Percentiles rank a stretch among this genome's conserved stretches.
Evolutionary conservation across 2,329 filamentous ascomycete species (phyloP).

Genomic region (Aspergillus sclerotialis): DNA sequence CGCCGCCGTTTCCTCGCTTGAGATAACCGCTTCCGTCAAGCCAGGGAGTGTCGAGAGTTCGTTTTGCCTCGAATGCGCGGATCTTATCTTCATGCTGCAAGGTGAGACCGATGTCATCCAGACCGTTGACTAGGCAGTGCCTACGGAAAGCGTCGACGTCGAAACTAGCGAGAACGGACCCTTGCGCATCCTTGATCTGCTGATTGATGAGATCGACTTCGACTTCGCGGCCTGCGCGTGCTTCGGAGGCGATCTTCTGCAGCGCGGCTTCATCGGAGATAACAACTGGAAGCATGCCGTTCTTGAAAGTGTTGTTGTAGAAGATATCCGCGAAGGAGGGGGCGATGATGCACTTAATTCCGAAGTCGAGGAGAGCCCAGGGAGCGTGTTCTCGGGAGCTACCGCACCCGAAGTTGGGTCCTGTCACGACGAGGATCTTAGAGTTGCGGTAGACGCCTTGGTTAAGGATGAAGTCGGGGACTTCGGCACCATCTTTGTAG

Average conservation of each 20-base stretch:
- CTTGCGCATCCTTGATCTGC: constrained; percentile 67
- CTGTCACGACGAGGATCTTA: constrained; percentile 88
- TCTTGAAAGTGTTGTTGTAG: constrained; percentile 99
- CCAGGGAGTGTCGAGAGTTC: constrained; percentile 78
- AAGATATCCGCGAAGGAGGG: constrained; percentile 88
- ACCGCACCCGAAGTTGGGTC: constrained; percentile 92
- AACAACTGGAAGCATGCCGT: constrained; percentile 88
- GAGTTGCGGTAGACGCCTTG: constrained; percentile 73
- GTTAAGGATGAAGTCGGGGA: constrained; percentile 82
- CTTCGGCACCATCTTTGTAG: constrained; percentile 69
- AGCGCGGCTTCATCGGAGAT: constrained; percentile 63
- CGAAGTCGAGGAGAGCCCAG: constrained; percentile 94
- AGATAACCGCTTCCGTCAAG: constrained; percentile 82
- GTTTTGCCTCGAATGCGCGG: constrained; percentile 68
- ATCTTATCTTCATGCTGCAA: constrained; percentile 92
- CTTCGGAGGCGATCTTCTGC: constrained; percentile 66
- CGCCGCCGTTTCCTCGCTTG: constrained; percentile 45
- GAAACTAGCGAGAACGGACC: constrained; percentile 68
- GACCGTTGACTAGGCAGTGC: constrained; percentile 85
- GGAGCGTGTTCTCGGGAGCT: constrained; percentile 90
- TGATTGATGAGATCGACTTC: constrained; percentile 87
- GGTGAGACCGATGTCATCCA: constrained; percentile 92
- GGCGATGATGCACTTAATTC: constrained; percentile 88
- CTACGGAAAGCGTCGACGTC: constrained; percentile 91
- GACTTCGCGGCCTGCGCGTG: constrained; percentile 70